Base-by-base conservation (phyloP, 495 filamentous ascomycete genomes). In the Podospora appendiculata region DNA sequence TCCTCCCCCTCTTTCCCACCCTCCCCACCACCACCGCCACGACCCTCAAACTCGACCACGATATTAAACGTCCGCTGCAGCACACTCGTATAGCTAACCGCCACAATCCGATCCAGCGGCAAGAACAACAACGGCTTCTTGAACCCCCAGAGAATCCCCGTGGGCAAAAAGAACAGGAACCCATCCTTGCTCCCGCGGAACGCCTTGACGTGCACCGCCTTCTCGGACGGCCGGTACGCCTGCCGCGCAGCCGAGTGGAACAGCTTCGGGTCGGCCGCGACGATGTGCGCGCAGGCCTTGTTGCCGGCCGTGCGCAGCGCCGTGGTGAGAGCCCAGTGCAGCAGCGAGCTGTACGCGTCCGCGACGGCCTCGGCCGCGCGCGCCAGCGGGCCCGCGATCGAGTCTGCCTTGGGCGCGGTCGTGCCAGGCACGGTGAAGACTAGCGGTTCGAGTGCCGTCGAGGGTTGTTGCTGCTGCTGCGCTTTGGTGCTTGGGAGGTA, bases 131-230 rank as follows among this genome's bases (percentile, higher is more conserved):
- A 71, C 0, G 93, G 93, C 62, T 98, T 98, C 68, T 96, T 96
- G 79, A 95, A 97, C 1, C 83, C 90, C 76, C 87, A 98, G 32
- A 98, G 64, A 43, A 98, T 92, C 2, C 93, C 93, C 17, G 77
- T 84, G 41, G 86, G 80, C 7, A 96, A 75, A 63, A 97, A 86
- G 69, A 95, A 97, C 10, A 98, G 76, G 55, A 84, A 98, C 10
- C 93, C 91, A 67, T 98, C 93, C 78, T 98, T 98, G 58, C 83
- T 91, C 1, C 93, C 93, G 40, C 90, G 79, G 72, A 90, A 91
- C 1, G 86, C 90, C 61, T 92, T 96, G 16, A 95, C 83, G 64
- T 95, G 88, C 57, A 87, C 91, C n/a, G 89, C 90, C 60, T 86
- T 88, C 66, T 96, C 93, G 25, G 82, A 82, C 55, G 95, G 95